phyloP scores from a whole-genome alignment of 306 rosid species.

The Cucurbita ficifolia region DNA sequence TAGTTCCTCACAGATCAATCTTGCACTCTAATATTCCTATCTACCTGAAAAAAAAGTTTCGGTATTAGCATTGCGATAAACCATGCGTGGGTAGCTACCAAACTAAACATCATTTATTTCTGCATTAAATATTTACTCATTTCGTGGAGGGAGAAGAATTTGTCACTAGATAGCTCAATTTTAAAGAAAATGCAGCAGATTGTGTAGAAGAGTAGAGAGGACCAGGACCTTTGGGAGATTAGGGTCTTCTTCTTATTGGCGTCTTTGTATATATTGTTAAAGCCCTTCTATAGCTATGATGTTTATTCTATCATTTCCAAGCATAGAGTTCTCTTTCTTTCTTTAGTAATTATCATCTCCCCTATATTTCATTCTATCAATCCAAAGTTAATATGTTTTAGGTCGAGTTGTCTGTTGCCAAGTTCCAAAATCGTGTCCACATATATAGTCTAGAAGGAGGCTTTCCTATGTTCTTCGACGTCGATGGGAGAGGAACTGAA shows the following conservation, averaged over 20 bases:
- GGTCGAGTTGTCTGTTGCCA: conserved; percentile 61
- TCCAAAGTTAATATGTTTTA: conserved; percentile 12
- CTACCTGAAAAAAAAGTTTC: background rate
- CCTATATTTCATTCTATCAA: background rate
- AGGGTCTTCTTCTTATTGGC: background rate
- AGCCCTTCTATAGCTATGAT: background rate
- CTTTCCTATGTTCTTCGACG: conserved; percentile 63
- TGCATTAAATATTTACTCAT: background rate
- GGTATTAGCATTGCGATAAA: background rate
- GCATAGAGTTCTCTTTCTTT: background rate
- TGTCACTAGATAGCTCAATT: background rate
- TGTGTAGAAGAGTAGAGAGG: background rate
- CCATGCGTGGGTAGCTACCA: background rate
- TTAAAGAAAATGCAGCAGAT: background rate
- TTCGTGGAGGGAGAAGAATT: background rate
- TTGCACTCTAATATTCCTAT: background rate
- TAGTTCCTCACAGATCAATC: background rate
- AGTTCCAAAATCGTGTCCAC: conserved; percentile 68
- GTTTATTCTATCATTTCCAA: background rate
- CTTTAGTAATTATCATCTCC: background rate
- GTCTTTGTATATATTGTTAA: background rate
- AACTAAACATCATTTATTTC: background rate
- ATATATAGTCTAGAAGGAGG: conserved; percentile 66
- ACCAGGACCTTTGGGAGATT: background rate
- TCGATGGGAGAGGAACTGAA: conserved; percentile 72